Percentiles rank a stretch among this genome's conserved stretches.
These are phyloP conservation scores for Lyophyllum atratum DNA, from an alignment of 768 basidiomycete genomes.

Conservation along the genomic window DNA sequence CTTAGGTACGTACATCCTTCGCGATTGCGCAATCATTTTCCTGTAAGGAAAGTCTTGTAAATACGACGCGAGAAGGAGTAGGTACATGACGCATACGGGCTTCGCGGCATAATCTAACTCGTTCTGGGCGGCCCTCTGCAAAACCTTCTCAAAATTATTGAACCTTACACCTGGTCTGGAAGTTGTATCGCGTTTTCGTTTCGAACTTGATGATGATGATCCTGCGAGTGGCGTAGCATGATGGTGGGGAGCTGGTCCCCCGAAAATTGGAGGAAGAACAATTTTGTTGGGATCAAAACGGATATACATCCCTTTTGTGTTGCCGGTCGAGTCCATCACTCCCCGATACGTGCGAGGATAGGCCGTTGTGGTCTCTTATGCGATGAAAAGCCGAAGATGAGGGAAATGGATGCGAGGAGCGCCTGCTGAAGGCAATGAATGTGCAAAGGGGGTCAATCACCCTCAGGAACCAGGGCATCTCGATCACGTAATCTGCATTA, in stretches of 20 bases:
- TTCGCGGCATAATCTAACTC: conserved; percentile 4
- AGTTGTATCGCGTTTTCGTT: conserved; percentile 10
- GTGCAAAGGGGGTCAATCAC: neutral
- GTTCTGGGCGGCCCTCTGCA: conserved; percentile 16
- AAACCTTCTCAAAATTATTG: conserved; percentile 20
- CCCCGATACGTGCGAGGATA: neutral
- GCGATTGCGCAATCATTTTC: neutral
- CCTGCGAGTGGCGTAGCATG: conserved; percentile 6
- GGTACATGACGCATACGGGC: neutral
- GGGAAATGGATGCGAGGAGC: neutral
- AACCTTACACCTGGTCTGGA: conserved; percentile 10
- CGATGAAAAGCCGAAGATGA: neutral
- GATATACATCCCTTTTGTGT: conserved; percentile 11
- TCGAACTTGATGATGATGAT: neutral
- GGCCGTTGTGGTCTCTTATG: neutral
- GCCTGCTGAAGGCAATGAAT: neutral
- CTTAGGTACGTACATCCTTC: conserved; percentile 17
- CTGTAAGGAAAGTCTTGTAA: neutral
- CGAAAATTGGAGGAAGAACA: conserved; percentile 17
- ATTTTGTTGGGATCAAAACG: conserved; percentile 21
- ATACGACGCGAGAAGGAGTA: neutral
- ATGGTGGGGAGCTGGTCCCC: conserved; percentile 16
- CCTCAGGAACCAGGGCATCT: neutral
- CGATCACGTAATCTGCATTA: neutral
- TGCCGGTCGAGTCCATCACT: neutral